Evolutionary conservation across 2,329 filamentous ascomycete species (phyloP).

Genomic region (Talaromyces sp.): DNA sequence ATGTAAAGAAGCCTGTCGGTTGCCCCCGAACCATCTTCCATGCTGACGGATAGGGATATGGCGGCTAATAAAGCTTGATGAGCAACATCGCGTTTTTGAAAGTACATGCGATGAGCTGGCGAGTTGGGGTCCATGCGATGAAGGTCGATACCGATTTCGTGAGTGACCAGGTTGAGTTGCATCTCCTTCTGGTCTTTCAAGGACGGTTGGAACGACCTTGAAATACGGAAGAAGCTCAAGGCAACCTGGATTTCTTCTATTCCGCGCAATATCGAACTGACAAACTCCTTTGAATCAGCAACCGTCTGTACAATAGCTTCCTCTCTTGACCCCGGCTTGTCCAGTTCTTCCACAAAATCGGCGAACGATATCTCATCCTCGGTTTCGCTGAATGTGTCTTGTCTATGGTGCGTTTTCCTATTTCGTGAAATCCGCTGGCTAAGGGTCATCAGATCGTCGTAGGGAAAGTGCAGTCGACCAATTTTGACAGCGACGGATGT

Average conservation of each 20-base stretch:
- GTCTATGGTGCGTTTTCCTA: slow-evolving; percentile 36
- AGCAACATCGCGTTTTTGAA: slow-evolving; percentile 85
- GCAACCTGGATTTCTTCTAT: slow-evolving; percentile 97
- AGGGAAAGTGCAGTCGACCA: slow-evolving; percentile 84
- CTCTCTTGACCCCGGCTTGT: slow-evolving; percentile 63
- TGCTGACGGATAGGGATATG: slow-evolving; percentile 84
- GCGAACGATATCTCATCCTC: slow-evolving; percentile 64
- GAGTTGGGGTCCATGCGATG: slow-evolving; percentile 89
- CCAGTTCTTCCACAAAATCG: slow-evolving; percentile 72
- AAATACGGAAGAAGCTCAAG: slow-evolving; percentile 83
- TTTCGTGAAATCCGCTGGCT: slow-evolving; percentile 34
- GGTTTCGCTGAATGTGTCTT: slow-evolving; percentile 43
- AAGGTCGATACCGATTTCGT: slow-evolving; percentile 91
- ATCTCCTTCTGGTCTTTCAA: slow-evolving; percentile 68
- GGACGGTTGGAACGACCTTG: slow-evolving; percentile 71
- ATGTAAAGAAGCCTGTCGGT: slow-evolving; percentile 88
- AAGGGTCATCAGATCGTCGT: slow-evolving; percentile 71
- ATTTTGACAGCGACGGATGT: slow-evolving; percentile 87
- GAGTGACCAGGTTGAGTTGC: slow-evolving; percentile 85
- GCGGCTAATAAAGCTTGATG: slow-evolving; percentile 92
- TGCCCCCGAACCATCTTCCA: slow-evolving; percentile 85
- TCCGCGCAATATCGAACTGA: slow-evolving; percentile 82
- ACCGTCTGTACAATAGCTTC: slow-evolving; percentile 76
- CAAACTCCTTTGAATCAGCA: slow-evolving; percentile 88
- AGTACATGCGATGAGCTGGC: slow-evolving; percentile 97